These are phyloP conservation scores for Thermothelomyces thermophilus DNA, from an alignment of 2,329 filamentous ascomycete species.

Conservation along the genomic window DNA sequence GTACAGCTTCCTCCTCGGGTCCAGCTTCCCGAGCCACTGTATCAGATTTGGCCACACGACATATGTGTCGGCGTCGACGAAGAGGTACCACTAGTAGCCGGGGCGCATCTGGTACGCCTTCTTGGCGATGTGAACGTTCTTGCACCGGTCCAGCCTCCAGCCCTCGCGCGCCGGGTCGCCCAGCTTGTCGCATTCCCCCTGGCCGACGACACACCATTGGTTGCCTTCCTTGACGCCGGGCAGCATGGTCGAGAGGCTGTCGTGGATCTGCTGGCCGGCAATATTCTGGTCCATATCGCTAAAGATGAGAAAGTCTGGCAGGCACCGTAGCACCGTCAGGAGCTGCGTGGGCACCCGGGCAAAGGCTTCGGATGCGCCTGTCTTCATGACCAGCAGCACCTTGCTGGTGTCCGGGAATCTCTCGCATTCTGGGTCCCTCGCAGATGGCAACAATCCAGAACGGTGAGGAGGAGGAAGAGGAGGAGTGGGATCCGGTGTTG, in stretches of 20 bases:
- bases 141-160: constrained; percentile 56
- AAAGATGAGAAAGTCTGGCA: constrained; percentile 50
- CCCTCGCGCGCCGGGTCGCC: constrained; percentile 30
- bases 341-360: constrained; percentile 48
- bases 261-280: constrained; percentile 38
- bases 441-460: too few relatives aligned
- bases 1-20: constrained; percentile 40
- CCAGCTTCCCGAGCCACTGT: constrained; percentile 40
- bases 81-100: constrained; percentile 52
- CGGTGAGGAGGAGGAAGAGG: too few relatives aligned
- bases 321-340: constrained; percentile 40
- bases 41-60: constrained; percentile 47
- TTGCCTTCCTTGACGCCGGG: constrained; percentile 38
- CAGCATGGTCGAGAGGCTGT: constrained; percentile 42
- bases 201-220: constrained; percentile 38
- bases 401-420: constrained; percentile 22
- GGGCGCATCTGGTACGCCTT: constrained; percentile 46
- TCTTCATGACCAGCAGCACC: constrained; percentile 47
- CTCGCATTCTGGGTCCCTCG: constrained; percentile 30
- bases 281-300: constrained; percentile 48
- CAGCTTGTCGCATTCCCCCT: constrained; percentile 38
- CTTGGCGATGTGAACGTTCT: constrained; percentile 54
- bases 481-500: too few relatives aligned
- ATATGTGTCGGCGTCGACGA: constrained; percentile 54
- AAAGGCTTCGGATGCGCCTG: constrained; percentile 49